A percentile compares a stretch with the other conserved stretches of the same genome.
These are phyloP conservation scores for Bryoerythrophyllum caledonicum DNA, from an alignment of 225 moss, liverwort and hornwort species.

Conservation along the genomic window DNA sequence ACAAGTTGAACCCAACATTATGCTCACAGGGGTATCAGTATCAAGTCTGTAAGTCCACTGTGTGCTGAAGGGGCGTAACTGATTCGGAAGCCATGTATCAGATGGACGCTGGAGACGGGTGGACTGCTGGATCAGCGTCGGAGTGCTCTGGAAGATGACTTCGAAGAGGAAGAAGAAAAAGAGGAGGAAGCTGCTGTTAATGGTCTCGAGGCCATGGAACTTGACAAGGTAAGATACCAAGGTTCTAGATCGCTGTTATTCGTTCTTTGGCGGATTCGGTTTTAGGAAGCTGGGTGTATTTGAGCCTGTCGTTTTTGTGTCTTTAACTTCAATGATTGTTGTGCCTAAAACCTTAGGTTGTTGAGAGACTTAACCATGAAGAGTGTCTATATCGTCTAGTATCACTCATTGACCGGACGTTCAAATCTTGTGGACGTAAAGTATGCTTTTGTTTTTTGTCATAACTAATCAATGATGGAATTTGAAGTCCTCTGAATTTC, in stretches of 20 bases:
- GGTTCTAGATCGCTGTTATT: slow-evolving; percentile 11
- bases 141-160: slow-evolving; percentile 96
- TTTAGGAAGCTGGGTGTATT: slow-evolving; percentile 15
- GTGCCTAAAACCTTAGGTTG: slow-evolving; percentile 10
- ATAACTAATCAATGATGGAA: neutral
- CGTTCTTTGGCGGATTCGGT: slow-evolving; percentile 1
- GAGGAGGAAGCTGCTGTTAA: slow-evolving; percentile 83
- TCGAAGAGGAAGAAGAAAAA: slow-evolving; percentile 97
- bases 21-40: slow-evolving; percentile 48
- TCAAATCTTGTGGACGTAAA: neutral
- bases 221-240: slow-evolving; percentile 66
- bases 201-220: slow-evolving; percentile 60
- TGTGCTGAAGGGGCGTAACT: slow-evolving; percentile 62
- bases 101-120: slow-evolving; percentile 92
- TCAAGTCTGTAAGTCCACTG: slow-evolving; percentile 43
- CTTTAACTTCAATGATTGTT: slow-evolving; percentile 2
- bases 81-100: slow-evolving; percentile 60
- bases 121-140: slow-evolving; percentile 84
- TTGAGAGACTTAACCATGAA: neutral
- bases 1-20: slow-evolving; percentile 36
- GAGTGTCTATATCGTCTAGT: neutral
- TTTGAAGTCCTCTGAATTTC: neutral
- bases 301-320: slow-evolving; percentile 2
- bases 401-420: neutral
- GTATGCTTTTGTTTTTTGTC: neutral